These are phyloP conservation scores for Flaveria bidentis DNA, from an alignment of 129 eudicot species.

Conservation along the genomic window DNA sequence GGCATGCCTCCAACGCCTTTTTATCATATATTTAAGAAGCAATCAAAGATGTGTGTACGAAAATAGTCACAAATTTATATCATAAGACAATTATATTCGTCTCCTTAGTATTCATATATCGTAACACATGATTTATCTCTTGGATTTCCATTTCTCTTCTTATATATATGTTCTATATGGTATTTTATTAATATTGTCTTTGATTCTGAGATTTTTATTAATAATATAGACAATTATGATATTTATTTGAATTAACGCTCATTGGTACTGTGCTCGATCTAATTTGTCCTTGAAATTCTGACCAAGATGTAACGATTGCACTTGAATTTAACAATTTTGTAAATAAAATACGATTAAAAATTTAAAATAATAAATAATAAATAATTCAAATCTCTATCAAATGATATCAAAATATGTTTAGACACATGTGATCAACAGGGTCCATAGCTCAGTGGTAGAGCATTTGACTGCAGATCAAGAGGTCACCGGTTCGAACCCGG, in stretches of 20 bases:
- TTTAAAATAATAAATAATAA: background rate
- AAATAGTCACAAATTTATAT: too few species aligned
- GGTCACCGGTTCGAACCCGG: conserved; percentile 99
- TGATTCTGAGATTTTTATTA: too few species aligned
- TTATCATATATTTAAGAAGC: too few species aligned
- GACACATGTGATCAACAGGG: conserved; percentile 34
- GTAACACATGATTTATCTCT: too few species aligned
- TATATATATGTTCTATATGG: too few species aligned
- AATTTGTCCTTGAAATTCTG: background rate
- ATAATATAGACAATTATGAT: too few species aligned
- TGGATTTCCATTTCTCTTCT: too few species aligned
- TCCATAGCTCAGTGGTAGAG: conserved; percentile 99
- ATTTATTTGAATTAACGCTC: background rate
- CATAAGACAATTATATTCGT: too few species aligned
- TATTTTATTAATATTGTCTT: too few species aligned
- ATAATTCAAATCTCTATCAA: background rate
- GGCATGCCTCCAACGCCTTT: too few species aligned
- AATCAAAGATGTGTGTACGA: too few species aligned
- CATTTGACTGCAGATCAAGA: conserved; percentile 99
- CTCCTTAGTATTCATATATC: too few species aligned
- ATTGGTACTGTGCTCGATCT: background rate
- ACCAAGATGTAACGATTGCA: background rate
- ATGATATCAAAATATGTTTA: background rate
- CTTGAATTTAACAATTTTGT: background rate
- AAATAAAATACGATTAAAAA: background rate